Evolutionary conservation across 106 monocot species (phyloP).

Genomic region (Apostasia ramifera): DNA sequence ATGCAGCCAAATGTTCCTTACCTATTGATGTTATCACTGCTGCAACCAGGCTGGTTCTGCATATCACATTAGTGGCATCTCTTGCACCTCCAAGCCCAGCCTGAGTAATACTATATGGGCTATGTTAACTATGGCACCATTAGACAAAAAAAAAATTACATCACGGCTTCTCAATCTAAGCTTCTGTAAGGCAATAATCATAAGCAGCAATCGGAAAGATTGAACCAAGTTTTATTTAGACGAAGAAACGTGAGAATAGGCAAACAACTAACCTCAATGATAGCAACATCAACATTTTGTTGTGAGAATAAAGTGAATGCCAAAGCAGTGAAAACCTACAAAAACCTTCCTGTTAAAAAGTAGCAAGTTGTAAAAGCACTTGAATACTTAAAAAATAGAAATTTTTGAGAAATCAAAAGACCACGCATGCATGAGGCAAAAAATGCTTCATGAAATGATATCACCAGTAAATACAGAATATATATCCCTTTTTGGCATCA

Average conservation of each 20-base stretch:
- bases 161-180: neutral
- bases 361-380: too few species aligned
- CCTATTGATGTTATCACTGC: constrained; percentile 90
- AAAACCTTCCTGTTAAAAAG: constrained; percentile 2
- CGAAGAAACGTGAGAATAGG: neutral
- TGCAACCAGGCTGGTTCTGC: constrained; percentile 44
- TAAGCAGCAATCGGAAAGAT: too few species aligned
- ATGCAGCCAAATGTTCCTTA: constrained; percentile 87
- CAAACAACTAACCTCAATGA: constrained; percentile 62
- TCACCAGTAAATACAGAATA: neutral
- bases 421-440: neutral
- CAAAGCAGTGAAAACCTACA: constrained; percentile 87
- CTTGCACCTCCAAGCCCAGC: constrained; percentile 97
- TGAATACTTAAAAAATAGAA: neutral
- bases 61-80: constrained; percentile 94
- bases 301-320: constrained; percentile 68
- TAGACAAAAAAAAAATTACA: neutral
- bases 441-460: neutral
- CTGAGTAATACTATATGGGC: constrained; percentile 17
- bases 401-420: neutral
- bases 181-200: too few species aligned
- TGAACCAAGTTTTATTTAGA: too few species aligned
- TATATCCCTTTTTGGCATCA: neutral
- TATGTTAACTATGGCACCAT: neutral
- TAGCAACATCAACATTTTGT: constrained; percentile 78